These are phyloP conservation scores for Ramaria rubella DNA, from an alignment of 768 basidiomycete genomes.

Conservation along the genomic window DNA sequence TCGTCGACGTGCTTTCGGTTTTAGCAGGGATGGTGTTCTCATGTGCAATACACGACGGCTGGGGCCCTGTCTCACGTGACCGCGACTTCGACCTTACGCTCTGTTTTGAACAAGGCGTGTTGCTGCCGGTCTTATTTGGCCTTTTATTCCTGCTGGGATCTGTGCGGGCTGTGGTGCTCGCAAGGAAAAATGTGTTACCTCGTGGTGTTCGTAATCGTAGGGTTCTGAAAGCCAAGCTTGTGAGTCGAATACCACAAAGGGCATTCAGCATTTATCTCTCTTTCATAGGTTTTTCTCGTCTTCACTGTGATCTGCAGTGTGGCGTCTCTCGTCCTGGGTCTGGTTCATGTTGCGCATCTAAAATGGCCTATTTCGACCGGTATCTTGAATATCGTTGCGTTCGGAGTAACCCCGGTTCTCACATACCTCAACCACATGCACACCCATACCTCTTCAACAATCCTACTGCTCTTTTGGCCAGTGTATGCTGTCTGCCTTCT, in stretches of 20 bases:
- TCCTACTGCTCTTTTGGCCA: conserved; percentile 81
- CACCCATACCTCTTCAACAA: conserved; percentile 60
- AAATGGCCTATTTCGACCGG: conserved; percentile 44
- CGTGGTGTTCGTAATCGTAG: conserved; percentile 31
- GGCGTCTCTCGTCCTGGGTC: conserved; percentile 31
- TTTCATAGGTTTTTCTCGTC: conserved; percentile 39
- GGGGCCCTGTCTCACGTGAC: conserved; percentile 48
- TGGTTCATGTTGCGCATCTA: conserved; percentile 29
- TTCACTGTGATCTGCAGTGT: conserved; percentile 44
- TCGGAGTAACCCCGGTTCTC: conserved; percentile 42
- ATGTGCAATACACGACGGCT: conserved; percentile 42
- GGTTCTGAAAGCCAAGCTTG: conserved; percentile 58
- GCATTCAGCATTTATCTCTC: neutral
- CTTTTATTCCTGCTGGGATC: conserved; percentile 38
- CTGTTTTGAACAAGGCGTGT: conserved; percentile 72
- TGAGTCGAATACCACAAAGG: conserved; percentile 32
- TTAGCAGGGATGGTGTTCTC: neutral
- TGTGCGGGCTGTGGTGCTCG: conserved; percentile 30
- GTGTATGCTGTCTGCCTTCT: conserved; percentile 42
- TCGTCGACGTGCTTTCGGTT: neutral
- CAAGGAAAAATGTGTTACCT: neutral
- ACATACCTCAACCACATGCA: conserved; percentile 67
- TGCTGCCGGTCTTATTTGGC: conserved; percentile 49
- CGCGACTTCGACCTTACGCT: conserved; percentile 72
- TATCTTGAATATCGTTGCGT: conserved; percentile 50